Percentiles rank a stretch among this genome's conserved stretches.
Conservation (phyloP, 2,329 filamentous ascomycete genomes). For the Apiospora kogelbergensis region DNA sequence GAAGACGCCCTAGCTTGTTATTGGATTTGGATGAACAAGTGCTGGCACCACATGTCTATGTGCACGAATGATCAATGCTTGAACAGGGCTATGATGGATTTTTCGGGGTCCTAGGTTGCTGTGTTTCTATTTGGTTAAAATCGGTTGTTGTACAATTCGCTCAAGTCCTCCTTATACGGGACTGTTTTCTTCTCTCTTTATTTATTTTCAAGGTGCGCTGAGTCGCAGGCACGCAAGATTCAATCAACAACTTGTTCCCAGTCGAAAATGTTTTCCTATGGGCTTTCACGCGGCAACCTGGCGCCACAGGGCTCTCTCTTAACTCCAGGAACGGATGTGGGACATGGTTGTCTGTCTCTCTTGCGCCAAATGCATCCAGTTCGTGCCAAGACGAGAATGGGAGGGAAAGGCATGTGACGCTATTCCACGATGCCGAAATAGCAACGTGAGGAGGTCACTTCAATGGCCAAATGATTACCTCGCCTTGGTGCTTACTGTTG, state of each 20-base stretch:
- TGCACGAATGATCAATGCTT: background rate
- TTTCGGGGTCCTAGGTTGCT: background rate
- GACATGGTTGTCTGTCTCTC: background rate
- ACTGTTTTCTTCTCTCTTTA: background rate
- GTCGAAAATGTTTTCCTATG: background rate
- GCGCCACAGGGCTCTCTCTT: background rate
- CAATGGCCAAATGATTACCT: background rate
- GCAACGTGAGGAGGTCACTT: background rate
- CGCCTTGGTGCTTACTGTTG: background rate
- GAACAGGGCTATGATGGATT: background rate
- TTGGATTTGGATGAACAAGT: background rate
- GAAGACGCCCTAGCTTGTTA: background rate
- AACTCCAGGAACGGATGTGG: background rate
- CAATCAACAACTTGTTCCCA: background rate
- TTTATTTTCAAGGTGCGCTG: background rate
- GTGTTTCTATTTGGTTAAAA: background rate
- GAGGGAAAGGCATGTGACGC: background rate
- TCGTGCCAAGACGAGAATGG: background rate
- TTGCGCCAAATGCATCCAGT: background rate
- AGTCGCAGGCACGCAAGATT: background rate
- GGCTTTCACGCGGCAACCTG: background rate
- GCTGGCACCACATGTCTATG: background rate
- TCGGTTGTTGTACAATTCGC: background rate
- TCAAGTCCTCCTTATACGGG: background rate
- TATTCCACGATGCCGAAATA: background rate